These are phyloP conservation scores for Epipyxis sp. DNA, from an alignment of 108 stramenopile species.

Conservation along the genomic window DNA sequence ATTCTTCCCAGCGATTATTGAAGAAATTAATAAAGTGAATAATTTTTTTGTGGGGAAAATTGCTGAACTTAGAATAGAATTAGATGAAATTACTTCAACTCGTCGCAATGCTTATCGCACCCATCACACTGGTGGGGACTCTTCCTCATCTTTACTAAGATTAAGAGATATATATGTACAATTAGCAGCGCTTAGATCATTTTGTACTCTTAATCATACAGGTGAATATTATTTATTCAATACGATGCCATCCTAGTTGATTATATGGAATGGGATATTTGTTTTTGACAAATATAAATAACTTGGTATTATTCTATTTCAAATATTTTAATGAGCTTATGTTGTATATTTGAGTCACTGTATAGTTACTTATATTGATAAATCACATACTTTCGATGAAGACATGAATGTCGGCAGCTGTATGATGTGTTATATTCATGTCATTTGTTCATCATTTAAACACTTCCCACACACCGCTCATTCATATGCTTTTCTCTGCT, in stretches of 20 bases:
- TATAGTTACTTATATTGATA: no score
- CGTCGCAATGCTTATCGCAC: constrained; percentile 42
- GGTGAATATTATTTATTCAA: no score
- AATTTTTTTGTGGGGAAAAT: constrained; percentile 41
- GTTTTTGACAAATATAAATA: no score
- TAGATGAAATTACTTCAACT: constrained; percentile 28
- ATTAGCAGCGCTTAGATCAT: constrained; percentile 16
- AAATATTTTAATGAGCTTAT: constrained; percentile 36
- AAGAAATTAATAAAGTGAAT: background rate
- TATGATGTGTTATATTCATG: no score
- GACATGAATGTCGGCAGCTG: no score
- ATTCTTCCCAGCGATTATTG: constrained; percentile 5
- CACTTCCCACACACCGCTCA: no score
- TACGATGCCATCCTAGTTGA: background rate
- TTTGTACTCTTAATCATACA: constrained; percentile 11
- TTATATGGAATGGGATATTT: no score
- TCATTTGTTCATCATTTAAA: no score
- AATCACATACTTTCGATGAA: no score
- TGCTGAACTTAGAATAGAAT: constrained; percentile 35
- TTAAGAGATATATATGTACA: constrained; percentile 44
- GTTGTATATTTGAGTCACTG: constrained; percentile 38
- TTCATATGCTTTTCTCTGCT: no score
- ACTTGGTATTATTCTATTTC: no score
- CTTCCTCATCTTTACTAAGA: background rate
- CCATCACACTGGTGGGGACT: constrained; percentile 28